Conservation (phyloP, 1,284 basidiomycete species). For the Trichosporon inkin region DNA sequence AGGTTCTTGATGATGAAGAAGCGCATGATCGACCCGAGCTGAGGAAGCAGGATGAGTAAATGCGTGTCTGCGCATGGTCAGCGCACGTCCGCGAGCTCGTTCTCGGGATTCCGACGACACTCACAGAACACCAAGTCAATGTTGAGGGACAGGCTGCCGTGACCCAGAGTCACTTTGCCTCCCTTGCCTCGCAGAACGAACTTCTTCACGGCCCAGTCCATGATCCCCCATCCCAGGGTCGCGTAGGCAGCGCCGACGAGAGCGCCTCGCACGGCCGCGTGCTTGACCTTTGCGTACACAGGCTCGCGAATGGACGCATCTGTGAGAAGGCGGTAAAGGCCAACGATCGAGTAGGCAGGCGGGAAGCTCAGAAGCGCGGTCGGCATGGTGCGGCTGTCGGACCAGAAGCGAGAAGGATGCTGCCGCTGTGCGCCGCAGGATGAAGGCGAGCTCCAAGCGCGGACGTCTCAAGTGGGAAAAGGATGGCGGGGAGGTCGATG, state of each 20-base stretch:
- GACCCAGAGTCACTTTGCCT: slow-evolving; percentile 30
- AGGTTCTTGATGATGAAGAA: slow-evolving; percentile 78
- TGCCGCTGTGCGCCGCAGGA: not conserved
- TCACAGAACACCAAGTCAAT: slow-evolving; percentile 43
- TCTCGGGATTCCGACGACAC: slow-evolving; percentile 13
- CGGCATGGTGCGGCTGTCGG: slow-evolving; percentile 34
- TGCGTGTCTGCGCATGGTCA: slow-evolving; percentile 61
- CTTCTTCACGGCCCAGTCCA: slow-evolving; percentile 43
- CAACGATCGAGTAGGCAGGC: slow-evolving; percentile 45
- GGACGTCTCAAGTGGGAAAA: no score
- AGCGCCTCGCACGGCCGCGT: slow-evolving; percentile 44
- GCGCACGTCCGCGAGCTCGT: not conserved
- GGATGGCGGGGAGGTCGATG: no score
- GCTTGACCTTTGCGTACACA: slow-evolving; percentile 47
- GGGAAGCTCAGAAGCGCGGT: slow-evolving; percentile 48
- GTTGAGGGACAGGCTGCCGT: slow-evolving; percentile 26
- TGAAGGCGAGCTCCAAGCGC: no score
- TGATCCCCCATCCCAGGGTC: slow-evolving; percentile 35
- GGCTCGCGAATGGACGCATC: slow-evolving; percentile 43
- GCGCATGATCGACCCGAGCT: slow-evolving; percentile 65
- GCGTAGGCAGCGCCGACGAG: slow-evolving; percentile 42
- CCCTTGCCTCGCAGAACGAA: slow-evolving; percentile 32
- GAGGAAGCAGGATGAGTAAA: slow-evolving; percentile 64
- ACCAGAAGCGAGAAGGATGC: not conserved
- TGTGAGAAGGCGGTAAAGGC: slow-evolving; percentile 43